Percentiles rank a stretch among this genome's conserved stretches.
phyloP scores from a whole-genome alignment of 164 flowering plant genomes.

The Vitis vinifera region DNA sequence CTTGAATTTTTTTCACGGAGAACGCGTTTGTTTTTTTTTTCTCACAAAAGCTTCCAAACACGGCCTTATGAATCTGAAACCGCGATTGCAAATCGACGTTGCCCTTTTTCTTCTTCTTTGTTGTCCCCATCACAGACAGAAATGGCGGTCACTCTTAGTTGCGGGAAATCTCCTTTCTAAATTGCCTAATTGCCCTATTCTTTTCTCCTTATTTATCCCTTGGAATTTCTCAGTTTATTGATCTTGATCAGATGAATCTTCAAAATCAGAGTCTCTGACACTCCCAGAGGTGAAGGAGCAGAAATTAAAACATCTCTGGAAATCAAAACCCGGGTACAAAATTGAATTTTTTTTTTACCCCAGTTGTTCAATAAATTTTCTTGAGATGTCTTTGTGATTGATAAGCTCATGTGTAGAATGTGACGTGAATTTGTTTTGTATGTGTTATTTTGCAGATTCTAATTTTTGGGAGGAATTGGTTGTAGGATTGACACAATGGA shows the following conservation, averaged over 20 bases:
- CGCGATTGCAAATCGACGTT: neutral
- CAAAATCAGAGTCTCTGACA: neutral
- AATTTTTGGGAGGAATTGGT: neutral
- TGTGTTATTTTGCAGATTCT: neutral
- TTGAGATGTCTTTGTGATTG: neutral
- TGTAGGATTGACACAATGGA: constrained; percentile 33
- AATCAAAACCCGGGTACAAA: neutral
- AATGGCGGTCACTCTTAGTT: neutral
- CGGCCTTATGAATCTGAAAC: neutral
- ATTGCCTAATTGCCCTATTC: neutral
- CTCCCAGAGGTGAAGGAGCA: neutral
- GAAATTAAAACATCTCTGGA: neutral
- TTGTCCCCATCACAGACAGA: neutral
- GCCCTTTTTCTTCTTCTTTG: neutral
- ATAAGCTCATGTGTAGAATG: neutral
- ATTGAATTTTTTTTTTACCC: too few species aligned
- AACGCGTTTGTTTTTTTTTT: too few species aligned
- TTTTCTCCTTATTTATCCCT: too few species aligned
- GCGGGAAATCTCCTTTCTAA: neutral
- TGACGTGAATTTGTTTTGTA: neutral
- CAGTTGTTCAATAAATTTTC: too few species aligned
- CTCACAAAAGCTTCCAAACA: neutral
- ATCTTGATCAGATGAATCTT: neutral
- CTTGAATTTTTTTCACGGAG: too few species aligned
- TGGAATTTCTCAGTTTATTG: too few species aligned